Percentiles rank a stretch among this genome's conserved stretches.
These are phyloP conservation scores for Nicotiana otophora DNA, from an alignment of 257 asterid genomes.

Conservation along the genomic window DNA sequence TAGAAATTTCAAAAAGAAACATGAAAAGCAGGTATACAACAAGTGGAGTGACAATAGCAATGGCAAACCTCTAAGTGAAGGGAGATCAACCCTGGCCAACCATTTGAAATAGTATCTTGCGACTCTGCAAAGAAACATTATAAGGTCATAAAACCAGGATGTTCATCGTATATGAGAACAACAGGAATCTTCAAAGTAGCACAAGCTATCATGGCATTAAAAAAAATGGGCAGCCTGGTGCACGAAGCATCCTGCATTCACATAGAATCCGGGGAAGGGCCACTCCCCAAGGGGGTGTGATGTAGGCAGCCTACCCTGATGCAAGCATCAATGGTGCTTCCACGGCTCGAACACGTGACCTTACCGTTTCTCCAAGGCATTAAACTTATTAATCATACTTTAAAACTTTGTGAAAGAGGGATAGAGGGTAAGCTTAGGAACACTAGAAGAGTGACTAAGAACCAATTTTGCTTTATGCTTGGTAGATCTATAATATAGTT, in stretches of 20 bases:
- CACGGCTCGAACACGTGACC: too few species aligned
- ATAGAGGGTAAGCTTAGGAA: not conserved
- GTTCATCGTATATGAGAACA: not conserved
- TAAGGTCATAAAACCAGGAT: not conserved
- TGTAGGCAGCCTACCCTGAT: too few species aligned
- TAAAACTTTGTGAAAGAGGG: not conserved
- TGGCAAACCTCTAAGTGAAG: conserved; percentile 76
- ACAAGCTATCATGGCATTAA: not conserved
- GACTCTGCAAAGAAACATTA: conserved; percentile 41
- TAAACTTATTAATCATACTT: not conserved
- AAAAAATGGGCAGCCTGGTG: too few species aligned
- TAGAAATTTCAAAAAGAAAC: conserved; percentile 3
- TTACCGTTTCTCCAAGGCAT: not conserved
- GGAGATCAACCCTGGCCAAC: conserved; percentile 83
- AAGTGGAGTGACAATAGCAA: not conserved
- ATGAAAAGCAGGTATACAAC: not conserved
- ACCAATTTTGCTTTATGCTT: not conserved
- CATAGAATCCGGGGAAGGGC: too few species aligned
- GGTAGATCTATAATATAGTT: not conserved
- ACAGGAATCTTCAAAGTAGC: not conserved
- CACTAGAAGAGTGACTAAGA: not conserved
- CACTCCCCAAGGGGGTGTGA: too few species aligned
- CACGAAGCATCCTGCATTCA: too few species aligned
- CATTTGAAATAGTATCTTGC: conserved; percentile 62
- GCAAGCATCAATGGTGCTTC: too few species aligned